These are phyloP conservation scores for Entrophospora sp. DNA, from an alignment of 192 early-diverging fungal genomes.

Conservation along the genomic window DNA sequence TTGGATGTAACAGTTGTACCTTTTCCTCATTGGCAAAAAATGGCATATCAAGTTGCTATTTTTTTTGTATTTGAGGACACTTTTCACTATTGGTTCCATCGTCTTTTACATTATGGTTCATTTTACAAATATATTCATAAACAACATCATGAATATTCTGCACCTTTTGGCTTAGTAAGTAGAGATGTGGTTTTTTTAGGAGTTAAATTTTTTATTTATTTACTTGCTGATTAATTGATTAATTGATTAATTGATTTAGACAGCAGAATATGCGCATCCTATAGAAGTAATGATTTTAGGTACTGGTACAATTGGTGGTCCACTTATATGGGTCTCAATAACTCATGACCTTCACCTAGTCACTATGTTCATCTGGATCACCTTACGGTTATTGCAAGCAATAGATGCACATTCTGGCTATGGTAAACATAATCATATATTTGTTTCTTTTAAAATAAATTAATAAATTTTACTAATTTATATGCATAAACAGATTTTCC, in stretches of 20 bases:
- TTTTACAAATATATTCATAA: slow-evolving; percentile 93
- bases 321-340: slow-evolving; percentile 58
- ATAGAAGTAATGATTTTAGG: slow-evolving; percentile 79
- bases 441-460: background rate
- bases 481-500: slow-evolving; percentile 60
- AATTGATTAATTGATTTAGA: slow-evolving; percentile 6
- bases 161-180: slow-evolving; percentile 69
- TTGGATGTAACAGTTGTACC: slow-evolving; percentile 78
- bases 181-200: background rate
- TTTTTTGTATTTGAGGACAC: slow-evolving; percentile 84
- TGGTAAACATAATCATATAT: slow-evolving; percentile 1
- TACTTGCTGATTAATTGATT: no score
- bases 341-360: slow-evolving; percentile 68
- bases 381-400: slow-evolving; percentile 68
- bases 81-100: slow-evolving; percentile 90
- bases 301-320: slow-evolving; percentile 75
- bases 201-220: background rate
- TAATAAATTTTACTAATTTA: background rate
- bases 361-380: slow-evolving; percentile 82
- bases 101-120: slow-evolving; percentile 75
- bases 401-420: slow-evolving; percentile 91
- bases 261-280: slow-evolving; percentile 88
- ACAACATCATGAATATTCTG: slow-evolving; percentile 84
- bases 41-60: slow-evolving; percentile 55
- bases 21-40: slow-evolving; percentile 63